Percentiles rank a stretch among this genome's conserved stretches.
phyloP scores from a whole-genome alignment of 805 yeast genomes.

The Clavispora asparagi region DNA sequence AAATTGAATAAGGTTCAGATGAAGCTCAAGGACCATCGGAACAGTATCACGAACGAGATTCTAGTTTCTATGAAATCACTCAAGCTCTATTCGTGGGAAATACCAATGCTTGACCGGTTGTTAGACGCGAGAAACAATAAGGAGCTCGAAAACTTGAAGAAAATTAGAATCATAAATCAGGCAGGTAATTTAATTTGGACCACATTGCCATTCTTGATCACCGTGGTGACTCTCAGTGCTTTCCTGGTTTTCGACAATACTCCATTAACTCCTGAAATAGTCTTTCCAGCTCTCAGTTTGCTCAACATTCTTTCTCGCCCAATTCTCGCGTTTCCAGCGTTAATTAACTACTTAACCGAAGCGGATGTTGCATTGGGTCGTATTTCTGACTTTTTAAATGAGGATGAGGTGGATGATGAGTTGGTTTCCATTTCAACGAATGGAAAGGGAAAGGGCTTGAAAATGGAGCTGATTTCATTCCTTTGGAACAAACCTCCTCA shows the following conservation, averaged over 20 bases:
- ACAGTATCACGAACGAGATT: constrained; percentile 19
- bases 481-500: constrained; percentile 8
- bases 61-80: constrained; percentile 20
- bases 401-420: constrained; percentile 14
- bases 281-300: constrained; percentile 62
- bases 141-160: constrained; percentile 15
- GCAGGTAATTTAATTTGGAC: constrained; percentile 57
- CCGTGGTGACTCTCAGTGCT: constrained; percentile 54
- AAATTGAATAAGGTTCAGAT: constrained; percentile 10
- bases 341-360: constrained; percentile 54
- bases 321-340: constrained; percentile 52
- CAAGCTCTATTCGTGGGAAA: constrained; percentile 25
- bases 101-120: constrained; percentile 18
- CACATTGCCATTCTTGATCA: constrained; percentile 59
- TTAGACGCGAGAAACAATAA: constrained; percentile 16
- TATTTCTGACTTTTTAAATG: constrained; percentile 41
- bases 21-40: constrained; percentile 18
- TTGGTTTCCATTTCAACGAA: constrained; percentile 4
- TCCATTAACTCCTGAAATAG: constrained; percentile 63
- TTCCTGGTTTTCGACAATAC: constrained; percentile 40
- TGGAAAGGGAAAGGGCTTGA: constrained; percentile 1
- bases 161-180: constrained; percentile 21
- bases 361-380: constrained; percentile 55
- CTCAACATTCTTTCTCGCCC: constrained; percentile 57
- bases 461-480: constrained; percentile 8